Evolutionary conservation across 129 eudicot species (phyloP), one percentile per base, ranked within the genome.

Genomic region (Gnaphalium uliginosum): DNA sequence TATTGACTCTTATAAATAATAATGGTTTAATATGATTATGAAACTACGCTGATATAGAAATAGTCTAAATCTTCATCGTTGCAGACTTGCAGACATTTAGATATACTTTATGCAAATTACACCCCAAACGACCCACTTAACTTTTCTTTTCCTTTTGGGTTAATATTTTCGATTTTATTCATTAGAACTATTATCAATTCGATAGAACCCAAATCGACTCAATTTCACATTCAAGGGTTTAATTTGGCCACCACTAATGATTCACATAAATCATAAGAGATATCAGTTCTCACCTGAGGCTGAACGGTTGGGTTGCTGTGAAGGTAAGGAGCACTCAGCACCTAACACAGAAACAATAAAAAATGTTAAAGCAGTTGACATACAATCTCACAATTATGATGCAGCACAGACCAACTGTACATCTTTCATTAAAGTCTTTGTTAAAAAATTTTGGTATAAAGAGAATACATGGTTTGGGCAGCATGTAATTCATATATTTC

Each of bases 281-380:
- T 18, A 22, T 83, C 46, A 66, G 46, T 53, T 76, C 79, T 77
- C 32, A 88, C 93, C 86, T 88, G 79, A 81, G 62, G 69, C 15
- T 83, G 77, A 21, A 64, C 53, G 6, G 73, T 65, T 54, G 95
- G 76, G 41, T 83, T 60, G 79, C 80, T 82, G 27, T 81, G 68
- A 22, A 93, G 93, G 70, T 93, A 93, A 23, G 98, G 98, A 84
- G 96, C 96, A 78, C 98, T 86, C 78, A 90, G 62, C 23, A 88
- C 98, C 98, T 93, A 81, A 80, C 81, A 76, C 69, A 62, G 5
- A 46, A 46, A 46, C 14, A 13, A 46, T 1, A 74, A 68, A 72
- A 58, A 69, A 68, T 10, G n/a, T 43, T 27, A 9, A 26, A 61
- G 35, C 0, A 18, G 43, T 43, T 25, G 58, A 19, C 50, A 54